Evolutionary conservation across 805 yeast genomes (phyloP).

Genomic region (Candida ficus): DNA sequence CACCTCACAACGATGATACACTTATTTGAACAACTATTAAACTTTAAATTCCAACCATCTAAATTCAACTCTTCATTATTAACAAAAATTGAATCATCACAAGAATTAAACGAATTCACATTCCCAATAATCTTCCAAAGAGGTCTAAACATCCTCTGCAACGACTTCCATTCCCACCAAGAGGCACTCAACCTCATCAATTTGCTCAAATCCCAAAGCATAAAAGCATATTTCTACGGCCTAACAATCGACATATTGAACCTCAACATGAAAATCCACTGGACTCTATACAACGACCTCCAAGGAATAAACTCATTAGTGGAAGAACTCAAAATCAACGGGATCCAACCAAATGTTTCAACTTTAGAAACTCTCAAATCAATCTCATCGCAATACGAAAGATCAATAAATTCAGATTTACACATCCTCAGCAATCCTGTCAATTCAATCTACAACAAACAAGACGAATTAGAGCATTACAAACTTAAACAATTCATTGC

Average conservation of each 20-base stretch:
- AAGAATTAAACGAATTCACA: neutral
- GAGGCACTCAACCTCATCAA: neutral
- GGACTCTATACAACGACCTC: constrained; percentile 35
- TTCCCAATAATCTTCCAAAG: neutral
- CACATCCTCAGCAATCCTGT: neutral
- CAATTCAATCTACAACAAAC: constrained; percentile 1
- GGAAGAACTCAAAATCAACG: constrained; percentile 38
- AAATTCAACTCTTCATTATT: neutral
- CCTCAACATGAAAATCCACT: constrained; percentile 29
- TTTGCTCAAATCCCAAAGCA: neutral
- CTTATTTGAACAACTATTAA: neutral
- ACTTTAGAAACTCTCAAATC: constrained; percentile 22
- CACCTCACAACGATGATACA: neutral
- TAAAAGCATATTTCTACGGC: constrained; percentile 31
- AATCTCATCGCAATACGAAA: constrained; percentile 9
- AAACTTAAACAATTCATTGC: constrained; percentile 5
- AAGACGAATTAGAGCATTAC: constrained; percentile 6
- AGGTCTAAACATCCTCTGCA: neutral
- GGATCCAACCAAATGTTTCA: constrained; percentile 30
- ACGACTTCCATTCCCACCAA: neutral
- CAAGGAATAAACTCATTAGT: constrained; percentile 28
- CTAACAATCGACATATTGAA: constrained; percentile 36
- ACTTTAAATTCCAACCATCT: neutral
- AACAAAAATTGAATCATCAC: neutral
- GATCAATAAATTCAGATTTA: constrained; percentile 1